Evolutionary conservation across 441 rosid species (phyloP).

Genomic region (Pelargonium australe): DNA sequence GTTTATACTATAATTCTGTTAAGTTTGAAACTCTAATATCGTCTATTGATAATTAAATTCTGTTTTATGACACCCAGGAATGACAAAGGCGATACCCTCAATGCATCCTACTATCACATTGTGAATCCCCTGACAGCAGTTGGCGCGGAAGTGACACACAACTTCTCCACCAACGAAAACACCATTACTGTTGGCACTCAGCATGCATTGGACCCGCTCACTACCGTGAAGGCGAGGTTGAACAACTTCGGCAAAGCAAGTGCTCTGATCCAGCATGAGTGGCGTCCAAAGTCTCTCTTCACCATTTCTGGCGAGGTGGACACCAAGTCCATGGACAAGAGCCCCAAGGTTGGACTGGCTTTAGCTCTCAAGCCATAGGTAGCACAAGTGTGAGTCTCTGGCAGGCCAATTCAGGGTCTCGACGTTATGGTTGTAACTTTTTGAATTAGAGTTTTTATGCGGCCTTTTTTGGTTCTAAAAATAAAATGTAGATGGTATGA

Average conservation of each 20-base stretch:
- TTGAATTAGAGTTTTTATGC: too few species aligned
- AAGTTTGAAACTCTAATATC: background rate
- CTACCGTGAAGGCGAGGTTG: conserved; percentile 57
- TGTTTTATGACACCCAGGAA: conserved; percentile 39
- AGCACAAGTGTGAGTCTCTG: too few species aligned
- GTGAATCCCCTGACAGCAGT: conserved; percentile 59
- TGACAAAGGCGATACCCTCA: conserved; percentile 62
- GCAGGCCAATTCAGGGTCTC: too few species aligned
- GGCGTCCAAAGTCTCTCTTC: conserved; percentile 55
- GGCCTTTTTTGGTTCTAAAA: too few species aligned
- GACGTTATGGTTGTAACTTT: too few species aligned
- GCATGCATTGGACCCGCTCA: conserved; percentile 66
- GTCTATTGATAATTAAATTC: background rate
- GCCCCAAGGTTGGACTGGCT: conserved; percentile 79
- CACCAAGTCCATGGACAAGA: conserved; percentile 72
- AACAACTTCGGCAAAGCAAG: conserved; percentile 69
- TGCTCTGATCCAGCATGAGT: conserved; percentile 85
- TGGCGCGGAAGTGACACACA: conserved; percentile 75
- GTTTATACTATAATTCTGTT: too few species aligned
- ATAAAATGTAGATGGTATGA: too few species aligned
- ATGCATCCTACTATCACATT: conserved; percentile 64
- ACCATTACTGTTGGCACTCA: conserved; percentile 73
- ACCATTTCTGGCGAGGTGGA: conserved; percentile 23
- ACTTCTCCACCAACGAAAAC: conserved; percentile 66
- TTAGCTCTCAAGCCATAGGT: conserved; percentile 61